These are phyloP conservation scores for Lactarius quietus DNA, from an alignment of 768 basidiomycete species.

Conservation along the genomic window DNA sequence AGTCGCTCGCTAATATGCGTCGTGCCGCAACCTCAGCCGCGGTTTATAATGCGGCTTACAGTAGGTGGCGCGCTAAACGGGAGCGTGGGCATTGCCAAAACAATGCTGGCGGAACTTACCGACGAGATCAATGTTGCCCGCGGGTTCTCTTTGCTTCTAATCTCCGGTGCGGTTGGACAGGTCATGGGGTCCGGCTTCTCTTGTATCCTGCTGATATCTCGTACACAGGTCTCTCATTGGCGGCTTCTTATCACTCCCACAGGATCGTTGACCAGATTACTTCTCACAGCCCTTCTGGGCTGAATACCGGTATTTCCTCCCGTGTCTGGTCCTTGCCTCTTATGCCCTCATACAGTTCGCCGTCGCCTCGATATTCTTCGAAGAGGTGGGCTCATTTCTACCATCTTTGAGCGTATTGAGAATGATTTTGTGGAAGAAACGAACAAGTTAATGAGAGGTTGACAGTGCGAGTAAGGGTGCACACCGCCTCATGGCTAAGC, in stretches of 20 bases:
- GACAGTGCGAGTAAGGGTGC: too few species aligned
- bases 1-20: not conserved
- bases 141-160: constrained; percentile 36
- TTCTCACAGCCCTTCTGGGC: constrained; percentile 27
- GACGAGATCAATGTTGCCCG: constrained; percentile 53
- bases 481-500: too few species aligned
- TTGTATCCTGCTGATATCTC: not conserved
- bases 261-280: constrained; percentile 23
- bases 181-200: not conserved
- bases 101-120: constrained; percentile 61
- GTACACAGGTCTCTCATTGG: constrained; percentile 17
- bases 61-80: not conserved
- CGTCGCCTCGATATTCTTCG: not conserved
- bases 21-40: not conserved
- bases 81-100: constrained; percentile 57
- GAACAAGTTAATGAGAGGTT: too few species aligned
- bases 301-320: constrained; percentile 29
- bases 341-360: not conserved
- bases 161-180: constrained; percentile 15
- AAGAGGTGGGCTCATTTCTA: constrained; percentile 1
- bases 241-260: constrained; percentile 26
- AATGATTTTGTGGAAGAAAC: too few species aligned
- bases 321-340: constrained; percentile 14
- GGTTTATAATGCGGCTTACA: too few species aligned
- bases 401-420: too few species aligned